phyloP scores from a whole-genome alignment of 2,329 filamentous ascomycete genomes.

The Lachnellula subtilissima region DNA sequence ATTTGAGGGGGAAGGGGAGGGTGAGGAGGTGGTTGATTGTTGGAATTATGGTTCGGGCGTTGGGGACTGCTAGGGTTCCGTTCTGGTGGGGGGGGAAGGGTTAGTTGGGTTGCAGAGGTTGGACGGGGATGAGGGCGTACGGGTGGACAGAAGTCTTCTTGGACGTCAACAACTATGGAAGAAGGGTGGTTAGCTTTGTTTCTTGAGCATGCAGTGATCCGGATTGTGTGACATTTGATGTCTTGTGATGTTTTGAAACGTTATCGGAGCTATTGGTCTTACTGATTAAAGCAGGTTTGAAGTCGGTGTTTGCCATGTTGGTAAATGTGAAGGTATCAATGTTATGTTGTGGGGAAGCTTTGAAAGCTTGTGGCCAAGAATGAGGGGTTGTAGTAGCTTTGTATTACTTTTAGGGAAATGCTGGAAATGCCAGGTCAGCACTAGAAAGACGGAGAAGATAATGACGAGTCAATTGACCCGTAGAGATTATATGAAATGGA shows the following conservation, averaged over 20 bases:
- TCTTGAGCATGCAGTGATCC: background rate
- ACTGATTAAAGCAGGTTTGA: background rate
- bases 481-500: too few relatives aligned
- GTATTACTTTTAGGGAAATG: too few relatives aligned
- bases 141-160: constrained; percentile 92
- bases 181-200: constrained; percentile 42
- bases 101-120: background rate
- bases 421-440: too few relatives aligned
- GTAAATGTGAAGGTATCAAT: background rate
- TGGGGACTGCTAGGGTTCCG: constrained; percentile 76
- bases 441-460: too few relatives aligned
- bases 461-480: too few relatives aligned
- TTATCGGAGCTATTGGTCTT: too few relatives aligned
- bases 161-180: constrained; percentile 78
- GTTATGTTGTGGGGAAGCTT: too few relatives aligned
- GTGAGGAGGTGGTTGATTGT: constrained; percentile 70
- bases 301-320: background rate
- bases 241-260: too few relatives aligned
- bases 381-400: too few relatives aligned
- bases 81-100: constrained; percentile 45
- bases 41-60: constrained; percentile 65
- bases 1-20: constrained; percentile 67
- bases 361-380: too few relatives aligned
- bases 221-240: too few relatives aligned
- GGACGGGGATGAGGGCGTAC: constrained; percentile 42